Base-by-base conservation (phyloP, 352 stramenopile species). In the Globisporangium camurandrum region DNA sequence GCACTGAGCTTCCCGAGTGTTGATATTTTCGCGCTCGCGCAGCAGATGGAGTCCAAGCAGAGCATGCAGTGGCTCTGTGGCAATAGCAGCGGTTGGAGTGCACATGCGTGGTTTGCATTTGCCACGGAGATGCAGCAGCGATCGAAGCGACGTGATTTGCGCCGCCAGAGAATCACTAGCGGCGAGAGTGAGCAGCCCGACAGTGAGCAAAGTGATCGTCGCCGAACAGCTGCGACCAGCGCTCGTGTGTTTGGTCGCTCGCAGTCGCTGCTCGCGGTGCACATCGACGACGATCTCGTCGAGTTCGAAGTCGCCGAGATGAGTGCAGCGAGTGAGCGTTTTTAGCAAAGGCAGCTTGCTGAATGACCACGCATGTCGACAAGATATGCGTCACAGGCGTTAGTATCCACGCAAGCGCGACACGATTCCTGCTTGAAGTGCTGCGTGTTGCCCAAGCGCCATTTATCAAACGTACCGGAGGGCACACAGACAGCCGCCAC, bases 1-100 rank as follows among this genome's bases (percentile, higher is more conserved):
- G 57, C 77, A 0, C 43, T 86, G 4, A 59, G 61, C 43, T 85
- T 74, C 39, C 77, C 77, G 0, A 22, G 71, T 16, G 46, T 62
- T 12, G 75, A 45, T 28, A 59, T 67, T 10, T 39, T 68, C 12
- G 45, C 61, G 16, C 51, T 82, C 5, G 33, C 73, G 14, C 50
- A 70, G 7, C 56, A 51, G 39, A 55, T 54, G 8, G 51, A 51
- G 28, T n/a, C 38, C 2, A 52, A 61, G 5, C 51, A 76, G 12
- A 2, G 37, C 12, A 49, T 24, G 1, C 62, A 84, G 28, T 31
- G 71, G 20, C 54, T 83, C 5, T 79, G 62, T 10, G 20, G 6
- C 19, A 24, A n/a, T n/a, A n/a, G 19, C 20, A 23, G 27, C n/a
- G 71, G 66, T 33, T 70, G 71, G 7, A 78, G 72, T 24, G 53